These are phyloP conservation scores for Microcos paniculata DNA, from an alignment of 345 rosid genomes.

Conservation along the genomic window DNA sequence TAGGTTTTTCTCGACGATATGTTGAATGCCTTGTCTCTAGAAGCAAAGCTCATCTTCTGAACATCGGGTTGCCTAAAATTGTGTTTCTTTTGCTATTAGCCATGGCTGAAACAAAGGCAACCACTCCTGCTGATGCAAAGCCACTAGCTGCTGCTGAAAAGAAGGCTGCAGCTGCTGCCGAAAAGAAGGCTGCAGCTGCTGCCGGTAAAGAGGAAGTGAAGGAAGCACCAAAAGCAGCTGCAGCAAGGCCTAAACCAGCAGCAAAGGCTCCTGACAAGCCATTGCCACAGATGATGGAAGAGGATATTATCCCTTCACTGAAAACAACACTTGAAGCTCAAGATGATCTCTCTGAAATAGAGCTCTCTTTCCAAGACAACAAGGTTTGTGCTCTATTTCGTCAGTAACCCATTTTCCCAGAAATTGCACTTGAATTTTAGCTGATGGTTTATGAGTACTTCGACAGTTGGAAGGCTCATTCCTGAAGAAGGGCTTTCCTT, in stretches of 20 bases:
- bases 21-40: not conserved
- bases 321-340: conserved; percentile 65
- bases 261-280: conserved; percentile 66
- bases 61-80: not conserved
- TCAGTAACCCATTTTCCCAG: not conserved
- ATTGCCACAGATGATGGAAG: conserved; percentile 72
- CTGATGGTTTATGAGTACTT: not conserved
- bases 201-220: conserved; percentile 49
- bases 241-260: conserved; percentile 64
- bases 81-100: conserved; percentile 7
- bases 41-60: not conserved
- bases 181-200: conserved; percentile 29
- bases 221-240: conserved; percentile 35
- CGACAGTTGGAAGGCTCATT: conserved; percentile 82
- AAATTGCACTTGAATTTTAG: not conserved
- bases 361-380: conserved; percentile 69
- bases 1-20: conserved; percentile 15
- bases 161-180: conserved; percentile 34
- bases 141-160: not conserved
- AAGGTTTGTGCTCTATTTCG: conserved; percentile 39
- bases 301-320: conserved; percentile 87
- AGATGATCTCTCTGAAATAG: conserved; percentile 58
- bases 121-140: conserved; percentile 3
- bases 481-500: conserved; percentile 49
- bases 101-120: conserved; percentile 8